phyloP scores from a whole-genome alignment of 2,329 filamentous ascomycete genomes.

The Diaporthe destruens region DNA sequence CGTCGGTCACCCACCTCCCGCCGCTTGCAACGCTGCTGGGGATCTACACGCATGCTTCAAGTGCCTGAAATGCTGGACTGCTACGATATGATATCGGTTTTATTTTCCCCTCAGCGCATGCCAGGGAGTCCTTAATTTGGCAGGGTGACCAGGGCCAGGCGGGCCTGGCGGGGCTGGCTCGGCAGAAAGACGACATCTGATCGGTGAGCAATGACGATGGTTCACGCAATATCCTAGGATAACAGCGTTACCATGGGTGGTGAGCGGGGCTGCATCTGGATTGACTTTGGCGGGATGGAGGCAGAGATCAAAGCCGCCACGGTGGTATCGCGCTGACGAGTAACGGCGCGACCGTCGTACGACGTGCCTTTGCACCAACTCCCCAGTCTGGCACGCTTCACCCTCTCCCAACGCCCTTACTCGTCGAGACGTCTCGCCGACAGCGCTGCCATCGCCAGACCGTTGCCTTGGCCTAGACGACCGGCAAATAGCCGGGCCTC shows the following conservation, averaged over 20 bases:
- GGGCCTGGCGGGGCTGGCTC: slow-evolving; percentile 19
- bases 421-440: slow-evolving; percentile 13
- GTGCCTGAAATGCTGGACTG: neutral
- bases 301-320: slow-evolving; percentile 6
- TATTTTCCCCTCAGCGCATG: slow-evolving; percentile 8
- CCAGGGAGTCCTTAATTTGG: slow-evolving; percentile 27
- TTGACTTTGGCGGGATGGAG: slow-evolving; percentile 12
- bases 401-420: slow-evolving; percentile 11
- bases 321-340: slow-evolving; percentile 29
- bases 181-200: neutral
- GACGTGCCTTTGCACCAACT: slow-evolving; percentile 12
- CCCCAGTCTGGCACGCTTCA: slow-evolving; percentile 22
- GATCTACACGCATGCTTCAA: slow-evolving; percentile 20
- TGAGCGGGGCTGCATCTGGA: slow-evolving; percentile 19
- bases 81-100: slow-evolving; percentile 5
- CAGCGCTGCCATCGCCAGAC: slow-evolving; percentile 17
- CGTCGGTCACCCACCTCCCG: slow-evolving; percentile 25
- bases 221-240: neutral
- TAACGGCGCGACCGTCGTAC: slow-evolving; percentile 16
- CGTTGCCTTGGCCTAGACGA: neutral
- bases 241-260: neutral
- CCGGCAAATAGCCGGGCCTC: neutral
- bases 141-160: slow-evolving; percentile 11
- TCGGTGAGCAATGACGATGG: slow-evolving; percentile 24
- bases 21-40: slow-evolving; percentile 12